These are phyloP conservation scores for Phlyctochytrium bullatum DNA, from an alignment of 192 early-diverging fungal genomes.

Conservation along the genomic window DNA sequence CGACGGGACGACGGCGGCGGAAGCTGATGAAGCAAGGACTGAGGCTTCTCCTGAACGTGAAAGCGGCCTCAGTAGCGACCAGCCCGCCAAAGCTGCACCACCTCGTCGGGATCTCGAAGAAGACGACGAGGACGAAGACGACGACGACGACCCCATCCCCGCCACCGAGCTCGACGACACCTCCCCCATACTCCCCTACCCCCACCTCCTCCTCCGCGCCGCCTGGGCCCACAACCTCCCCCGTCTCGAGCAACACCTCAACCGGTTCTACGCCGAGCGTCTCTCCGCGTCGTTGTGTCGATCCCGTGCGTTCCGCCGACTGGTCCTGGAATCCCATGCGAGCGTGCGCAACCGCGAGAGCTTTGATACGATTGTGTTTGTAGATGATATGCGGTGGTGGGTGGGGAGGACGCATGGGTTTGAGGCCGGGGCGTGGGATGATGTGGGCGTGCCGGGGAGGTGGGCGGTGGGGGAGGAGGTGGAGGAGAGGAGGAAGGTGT, in stretches of 20 bases:
- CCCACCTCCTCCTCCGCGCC: conserved; percentile 30
- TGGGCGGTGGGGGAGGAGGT: conserved; percentile 20
- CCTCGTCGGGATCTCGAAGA: conserved; percentile 8
- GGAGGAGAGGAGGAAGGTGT: conserved; percentile 30
- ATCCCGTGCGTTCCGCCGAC: conserved; percentile 24
- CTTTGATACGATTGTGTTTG: conserved; percentile 50
- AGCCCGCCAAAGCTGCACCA: conserved; percentile 1
- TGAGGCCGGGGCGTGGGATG: conserved; percentile 26
- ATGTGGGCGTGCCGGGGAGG: conserved; percentile 16
- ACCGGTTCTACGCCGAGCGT: conserved; percentile 39
- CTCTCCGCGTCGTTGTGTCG: conserved; percentile 27
- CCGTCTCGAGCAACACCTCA: conserved; percentile 45
- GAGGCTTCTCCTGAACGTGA: neutral
- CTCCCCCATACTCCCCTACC: conserved; percentile 12
- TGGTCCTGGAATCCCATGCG: conserved; percentile 39
- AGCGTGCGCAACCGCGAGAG: conserved; percentile 40
- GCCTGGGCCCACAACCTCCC: conserved; percentile 44
- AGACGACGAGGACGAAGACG: too few relatives aligned
- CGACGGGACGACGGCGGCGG: neutral
- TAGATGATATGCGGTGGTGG: conserved; percentile 54
- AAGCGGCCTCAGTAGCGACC: conserved; percentile 5
- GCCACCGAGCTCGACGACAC: neutral
- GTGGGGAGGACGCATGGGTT: conserved; percentile 28
- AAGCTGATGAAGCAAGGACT: neutral
- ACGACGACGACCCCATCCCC: neutral